Evolutionary conservation across 805 yeast genomes (phyloP).

Genomic region (Zygosaccharomyces lentus): DNA sequence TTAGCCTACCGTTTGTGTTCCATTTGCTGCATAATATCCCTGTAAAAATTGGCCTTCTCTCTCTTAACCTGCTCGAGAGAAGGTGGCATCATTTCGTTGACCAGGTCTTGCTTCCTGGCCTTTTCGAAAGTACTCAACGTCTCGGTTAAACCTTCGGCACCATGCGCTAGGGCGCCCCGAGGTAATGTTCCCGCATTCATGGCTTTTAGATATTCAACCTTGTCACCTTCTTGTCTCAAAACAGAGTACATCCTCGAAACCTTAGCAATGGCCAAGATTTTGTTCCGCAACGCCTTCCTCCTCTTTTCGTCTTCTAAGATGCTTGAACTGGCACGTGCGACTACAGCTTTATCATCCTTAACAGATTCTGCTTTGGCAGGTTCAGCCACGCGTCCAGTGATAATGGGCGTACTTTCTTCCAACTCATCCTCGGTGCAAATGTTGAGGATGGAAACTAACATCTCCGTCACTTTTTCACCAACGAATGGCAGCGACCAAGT

Average conservation of each 20-base stretch:
- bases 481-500: slow-evolving; percentile 97
- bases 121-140: slow-evolving; percentile 74
- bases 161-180: slow-evolving; percentile 78
- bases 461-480: slow-evolving; percentile 92
- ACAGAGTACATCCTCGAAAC: slow-evolving; percentile 89
- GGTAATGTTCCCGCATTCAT: slow-evolving; percentile 77
- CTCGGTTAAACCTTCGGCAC: slow-evolving; percentile 70
- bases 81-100: slow-evolving; percentile 89
- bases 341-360: slow-evolving; percentile 14
- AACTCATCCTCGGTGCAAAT: slow-evolving; percentile 95
- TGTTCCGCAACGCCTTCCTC: slow-evolving; percentile 66
- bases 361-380: slow-evolving; percentile 9
- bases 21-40: slow-evolving; percentile 34
- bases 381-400: slow-evolving; percentile 38
- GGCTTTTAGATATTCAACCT: slow-evolving; percentile 71
- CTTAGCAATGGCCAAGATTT: slow-evolving; percentile 93
- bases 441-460: slow-evolving; percentile 82
- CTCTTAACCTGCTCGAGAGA: slow-evolving; percentile 50
- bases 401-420: slow-evolving; percentile 63
- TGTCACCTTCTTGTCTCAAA: slow-evolving; percentile 82
- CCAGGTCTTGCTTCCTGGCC: slow-evolving; percentile 73
- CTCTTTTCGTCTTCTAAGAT: slow-evolving; percentile 30
- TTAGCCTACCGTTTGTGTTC: slow-evolving; percentile 10
- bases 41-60: slow-evolving; percentile 44
- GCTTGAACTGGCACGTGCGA: slow-evolving; percentile 5